Evolutionary conservation across 225 moss, liverwort and hornwort genomes (phyloP).

Genomic region (Climacium dendroides): DNA sequence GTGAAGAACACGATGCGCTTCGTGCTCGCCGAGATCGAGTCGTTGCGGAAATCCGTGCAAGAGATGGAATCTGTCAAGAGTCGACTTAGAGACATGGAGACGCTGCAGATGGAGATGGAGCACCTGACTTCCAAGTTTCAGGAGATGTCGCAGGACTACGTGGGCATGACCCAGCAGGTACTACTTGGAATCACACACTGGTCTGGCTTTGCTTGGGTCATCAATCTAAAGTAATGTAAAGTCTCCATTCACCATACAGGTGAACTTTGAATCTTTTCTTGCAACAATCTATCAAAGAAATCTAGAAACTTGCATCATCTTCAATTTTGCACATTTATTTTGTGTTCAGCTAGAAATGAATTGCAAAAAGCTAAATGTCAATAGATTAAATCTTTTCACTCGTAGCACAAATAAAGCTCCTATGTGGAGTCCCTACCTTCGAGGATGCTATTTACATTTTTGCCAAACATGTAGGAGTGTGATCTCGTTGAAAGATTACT

Average conservation of each 20-base stretch:
- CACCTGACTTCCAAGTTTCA: slow-evolving; percentile 6
- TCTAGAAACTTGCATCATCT: background rate
- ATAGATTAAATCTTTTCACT: background rate
- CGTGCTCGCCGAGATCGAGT: slow-evolving; percentile 29
- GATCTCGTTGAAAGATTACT: background rate
- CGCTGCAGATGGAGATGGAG: slow-evolving; percentile 12
- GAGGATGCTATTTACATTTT: background rate
- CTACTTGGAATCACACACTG: background rate
- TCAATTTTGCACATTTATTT: background rate
- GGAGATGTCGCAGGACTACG: slow-evolving; percentile 32
- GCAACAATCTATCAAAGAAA: background rate
- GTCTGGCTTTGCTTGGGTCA: background rate
- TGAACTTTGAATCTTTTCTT: background rate
- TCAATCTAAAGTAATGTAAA: background rate
- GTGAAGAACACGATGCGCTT: slow-evolving; percentile 23
- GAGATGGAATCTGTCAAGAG: slow-evolving; percentile 23
- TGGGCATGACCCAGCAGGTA: slow-evolving; percentile 34
- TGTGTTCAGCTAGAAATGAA: background rate
- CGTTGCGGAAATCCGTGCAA: slow-evolving; percentile 17
- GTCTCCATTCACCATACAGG: background rate
- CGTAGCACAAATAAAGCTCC: background rate
- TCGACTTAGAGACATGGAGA: slow-evolving; percentile 7
- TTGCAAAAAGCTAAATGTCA: background rate
- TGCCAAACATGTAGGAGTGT: background rate
- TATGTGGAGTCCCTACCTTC: background rate